Evolutionary conservation across 139 green algal genomes (phyloP), one percentile per base, ranked within the genome.

Genomic region (Chlamydomonas applanata): DNA sequence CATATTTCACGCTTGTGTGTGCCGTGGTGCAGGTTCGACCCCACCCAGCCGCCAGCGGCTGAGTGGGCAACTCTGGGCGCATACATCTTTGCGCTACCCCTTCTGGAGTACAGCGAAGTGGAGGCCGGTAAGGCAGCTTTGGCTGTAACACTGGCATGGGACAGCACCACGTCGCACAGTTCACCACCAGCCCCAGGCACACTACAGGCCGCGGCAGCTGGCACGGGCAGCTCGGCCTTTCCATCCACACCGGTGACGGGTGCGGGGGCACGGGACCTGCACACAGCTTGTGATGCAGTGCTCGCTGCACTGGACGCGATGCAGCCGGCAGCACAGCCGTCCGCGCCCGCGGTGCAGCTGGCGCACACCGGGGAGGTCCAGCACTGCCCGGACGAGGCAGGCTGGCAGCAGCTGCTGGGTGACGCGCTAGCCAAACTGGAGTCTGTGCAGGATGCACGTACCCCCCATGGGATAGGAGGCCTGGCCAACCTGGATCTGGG

Each of bases 1-100:
- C n/a, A 33, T 35, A 17, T 59, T 35, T 69, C 34, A 33, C n/a
- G 19, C 40, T 56, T 4, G 65, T 67, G 36, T 79, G 34, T 16
- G 34, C 24, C 24, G 16, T 22, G 22, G 3, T 75, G 17, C 81
- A 85, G 80, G 44, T 90, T 88, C 49, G 66, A 88, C 52, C 64
- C 74, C 0, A 36, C 13, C 2, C 78, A 84, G 40, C 1, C 2
- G 24, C 77, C 82, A 2, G 52, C 66, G 0, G 35, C 79, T 2
- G 75, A 85, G 62, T 83, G 78, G 78, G 52, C 63, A 3, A 17
- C 76, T 7, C 97, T 97, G 79, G 93, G 93, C 16, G 83, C 83
- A 32, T 93, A 90, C 82, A 86, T 76, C 80, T 94, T 97, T 76
- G 27, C 94, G 35, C 84, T 97, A 29, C 93, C 93, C 3, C 81